These are phyloP conservation scores for Crithidia brevicula DNA, from an alignment of 208 protist genomes.

Conservation along the genomic window DNA sequence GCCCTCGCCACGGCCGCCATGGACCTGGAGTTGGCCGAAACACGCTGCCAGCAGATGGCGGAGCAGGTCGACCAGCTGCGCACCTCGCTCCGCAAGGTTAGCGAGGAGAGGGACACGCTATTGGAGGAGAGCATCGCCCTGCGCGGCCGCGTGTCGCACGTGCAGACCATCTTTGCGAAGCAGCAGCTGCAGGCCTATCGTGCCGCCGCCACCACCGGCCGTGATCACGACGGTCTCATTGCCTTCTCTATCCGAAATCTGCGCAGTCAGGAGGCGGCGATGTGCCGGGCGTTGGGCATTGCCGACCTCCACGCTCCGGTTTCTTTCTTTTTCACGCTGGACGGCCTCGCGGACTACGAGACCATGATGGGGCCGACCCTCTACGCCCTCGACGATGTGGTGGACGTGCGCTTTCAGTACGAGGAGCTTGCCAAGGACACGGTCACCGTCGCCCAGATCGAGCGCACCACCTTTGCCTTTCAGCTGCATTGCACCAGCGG, in stretches of 20 bases:
- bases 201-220: conserved; percentile 21
- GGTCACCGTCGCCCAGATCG: conserved; percentile 58
- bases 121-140: conserved; percentile 85
- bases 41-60: conserved; percentile 67
- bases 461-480: conserved; percentile 64
- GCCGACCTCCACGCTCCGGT: conserved; percentile 36
- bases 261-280: conserved; percentile 35
- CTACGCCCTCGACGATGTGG: conserved; percentile 54
- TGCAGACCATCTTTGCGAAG: conserved; percentile 89
- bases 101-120: conserved; percentile 75
- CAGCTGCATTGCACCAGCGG: conserved; percentile 66
- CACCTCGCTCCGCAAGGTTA: conserved; percentile 36
- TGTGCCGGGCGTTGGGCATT: conserved; percentile 46
- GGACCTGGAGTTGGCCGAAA: conserved; percentile 82
- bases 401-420: conserved; percentile 80
- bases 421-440: conserved; percentile 57
- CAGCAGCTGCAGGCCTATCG: conserved; percentile 85
- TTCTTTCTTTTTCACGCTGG: conserved; percentile 72
- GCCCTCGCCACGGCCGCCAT: conserved; percentile 77
- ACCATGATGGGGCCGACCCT: conserved; percentile 81
- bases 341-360: conserved; percentile 75
- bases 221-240: conserved; percentile 43
- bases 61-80: conserved; percentile 64
- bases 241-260: conserved; percentile 62
- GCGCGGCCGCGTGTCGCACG: conserved; percentile 69